Percentiles rank a stretch among this genome's conserved stretches.
These are phyloP conservation scores for Aspergillus sp. DNA, from an alignment of 2,329 filamentous ascomycete genomes.

Conservation along the genomic window DNA sequence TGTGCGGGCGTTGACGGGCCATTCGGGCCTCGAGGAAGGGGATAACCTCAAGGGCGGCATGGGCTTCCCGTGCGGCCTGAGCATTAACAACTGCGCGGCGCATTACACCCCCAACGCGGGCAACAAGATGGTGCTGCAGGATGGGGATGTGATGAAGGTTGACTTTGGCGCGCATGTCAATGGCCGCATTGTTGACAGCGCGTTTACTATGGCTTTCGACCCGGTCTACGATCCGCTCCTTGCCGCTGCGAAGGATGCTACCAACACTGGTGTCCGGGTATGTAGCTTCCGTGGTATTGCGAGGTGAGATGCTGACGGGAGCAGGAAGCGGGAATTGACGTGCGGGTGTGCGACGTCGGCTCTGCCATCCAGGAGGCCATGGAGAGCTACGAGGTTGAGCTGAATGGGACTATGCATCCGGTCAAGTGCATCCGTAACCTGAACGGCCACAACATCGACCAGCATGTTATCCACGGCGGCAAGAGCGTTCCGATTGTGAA, in stretches of 20 bases:
- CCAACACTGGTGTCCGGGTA: conserved; percentile 63
- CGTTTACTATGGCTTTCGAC: conserved; percentile 60
- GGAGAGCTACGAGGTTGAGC: conserved; percentile 85
- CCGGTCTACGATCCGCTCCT: conserved; percentile 60
- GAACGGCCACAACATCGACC: conserved; percentile 82
- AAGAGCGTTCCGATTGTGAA: conserved; percentile 95
- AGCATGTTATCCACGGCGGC: conserved; percentile 78
- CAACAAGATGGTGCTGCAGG: conserved; percentile 61
- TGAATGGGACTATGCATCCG: conserved; percentile 67
- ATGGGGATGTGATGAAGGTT: conserved; percentile 64
- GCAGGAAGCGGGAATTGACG: conserved; percentile 81
- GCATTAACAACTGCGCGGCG: conserved; percentile 74
- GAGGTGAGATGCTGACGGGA: conserved; percentile 5
- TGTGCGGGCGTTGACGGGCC: conserved; percentile 66
- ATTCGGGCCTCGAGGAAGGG: conserved; percentile 66
- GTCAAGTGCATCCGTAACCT: conserved; percentile 81
- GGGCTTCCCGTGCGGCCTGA: conserved; percentile 78
- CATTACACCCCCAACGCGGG: conserved; percentile 83
- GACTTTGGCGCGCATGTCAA: conserved; percentile 65
- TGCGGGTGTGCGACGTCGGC: conserved; percentile 76
- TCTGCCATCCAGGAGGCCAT: conserved; percentile 79
- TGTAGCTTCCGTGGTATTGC: conserved; percentile 7
- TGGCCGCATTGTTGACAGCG: conserved; percentile 61
- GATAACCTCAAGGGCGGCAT: conserved; percentile 71
- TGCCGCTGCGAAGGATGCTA: conserved; percentile 57